Conservation (phyloP, 2,329 filamentous ascomycete genomes). For the Beauveria sp. region DNA sequence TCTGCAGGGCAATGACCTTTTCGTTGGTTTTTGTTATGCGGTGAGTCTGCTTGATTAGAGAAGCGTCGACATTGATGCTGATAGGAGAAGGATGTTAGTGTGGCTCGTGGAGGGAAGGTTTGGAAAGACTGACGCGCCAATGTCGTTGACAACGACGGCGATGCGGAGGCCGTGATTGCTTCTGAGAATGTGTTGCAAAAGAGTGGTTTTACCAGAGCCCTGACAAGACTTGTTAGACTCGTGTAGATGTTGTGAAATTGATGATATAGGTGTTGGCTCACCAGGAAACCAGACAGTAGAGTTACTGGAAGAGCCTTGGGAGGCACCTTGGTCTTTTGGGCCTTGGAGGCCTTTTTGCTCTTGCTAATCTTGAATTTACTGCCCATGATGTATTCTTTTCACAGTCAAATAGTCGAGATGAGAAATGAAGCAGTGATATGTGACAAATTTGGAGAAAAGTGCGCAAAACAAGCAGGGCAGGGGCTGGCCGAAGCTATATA, state of each 20-base stretch:
- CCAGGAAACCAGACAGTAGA: constrained; percentile 52
- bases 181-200: constrained; percentile 60
- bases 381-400: background rate
- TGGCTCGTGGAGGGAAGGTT: fast-evolving
- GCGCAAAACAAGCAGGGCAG: background rate
- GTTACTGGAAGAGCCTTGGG: constrained; percentile 45
- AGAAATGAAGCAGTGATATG: background rate
- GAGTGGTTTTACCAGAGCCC: constrained; percentile 65
- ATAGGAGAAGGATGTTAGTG: background rate
- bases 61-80: constrained; percentile 58
- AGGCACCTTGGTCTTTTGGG: constrained; percentile 9
- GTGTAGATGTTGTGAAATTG: background rate
- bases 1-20: constrained; percentile 61
- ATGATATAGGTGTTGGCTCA: constrained; percentile 19
- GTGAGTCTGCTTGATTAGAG: constrained; percentile 48
- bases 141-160: constrained; percentile 68
- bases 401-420: background rate
- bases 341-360: constrained; percentile 9
- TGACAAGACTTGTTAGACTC: constrained; percentile 18
- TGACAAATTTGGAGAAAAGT: background rate
- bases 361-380: constrained; percentile 9
- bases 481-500: constrained; percentile 1
- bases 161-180: constrained; percentile 61
- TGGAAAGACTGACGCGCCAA: constrained; percentile 41
- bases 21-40: constrained; percentile 51